Base-by-base conservation (phyloP, 345 rosid genomes). In the Lepidium sativum region DNA sequence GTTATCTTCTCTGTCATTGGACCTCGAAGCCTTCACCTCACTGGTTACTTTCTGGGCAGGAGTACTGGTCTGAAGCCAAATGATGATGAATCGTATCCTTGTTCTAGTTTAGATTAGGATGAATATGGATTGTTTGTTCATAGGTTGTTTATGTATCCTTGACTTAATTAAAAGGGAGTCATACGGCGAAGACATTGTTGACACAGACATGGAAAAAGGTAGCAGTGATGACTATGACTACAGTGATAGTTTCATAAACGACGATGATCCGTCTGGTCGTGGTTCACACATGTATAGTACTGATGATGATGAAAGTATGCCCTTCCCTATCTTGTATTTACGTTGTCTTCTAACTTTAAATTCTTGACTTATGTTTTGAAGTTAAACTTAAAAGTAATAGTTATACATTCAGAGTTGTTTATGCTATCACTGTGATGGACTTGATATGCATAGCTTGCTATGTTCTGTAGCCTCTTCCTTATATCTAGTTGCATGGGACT, bases 1-100 rank as follows among this genome's bases (percentile, higher is more conserved):
- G 97, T 86, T 45, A 57, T 84, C 11, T 85, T 90, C 76, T 87
- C 95, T 0, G 88, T 89, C 31, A 44, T 90, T 34, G 92, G 97
- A 15, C 85, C 90, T 27, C 75, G 75, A 1, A 80, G 81, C 43
- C 76, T 90, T 68, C 97, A 87, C 60, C 82, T 90, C 49, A 73
- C 90, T 40, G 95, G 95, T 64, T 85, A 81, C 80, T 87, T 77
- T 76, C 42, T 72, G 14, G 56, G 63, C 32, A 38, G 58, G 47
- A 65, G 70, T 42, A 20, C 65, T 4, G 53, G 16, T 9, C 58
- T 38, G 21, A 41, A 45, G 4, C 56, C 2, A 8, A 57, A 25
- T n/a, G 70, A 77, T 15, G 89, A 80, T 20, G 84, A 80, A 10
- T 78, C 84, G 86, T 89, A 89, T 89, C 88, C 86, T 82, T 66